Percentiles rank a stretch among this genome's conserved stretches.
Conservation (phyloP, 176 grass and related monocot genomes). For the Zea luxurians region DNA sequence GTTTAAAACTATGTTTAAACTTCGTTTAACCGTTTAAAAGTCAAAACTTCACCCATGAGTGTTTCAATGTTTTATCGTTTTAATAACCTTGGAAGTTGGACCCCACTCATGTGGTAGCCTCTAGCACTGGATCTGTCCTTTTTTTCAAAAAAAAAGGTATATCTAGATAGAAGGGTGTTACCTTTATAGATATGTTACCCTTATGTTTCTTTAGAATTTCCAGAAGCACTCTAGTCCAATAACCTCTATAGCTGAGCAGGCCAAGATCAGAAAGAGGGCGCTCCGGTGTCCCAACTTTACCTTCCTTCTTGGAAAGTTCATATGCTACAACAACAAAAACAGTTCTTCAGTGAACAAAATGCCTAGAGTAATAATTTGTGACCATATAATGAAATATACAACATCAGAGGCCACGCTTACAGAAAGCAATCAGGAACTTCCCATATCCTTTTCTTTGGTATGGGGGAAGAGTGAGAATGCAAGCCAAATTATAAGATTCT, state of each 20-base stretch:
- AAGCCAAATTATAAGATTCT: conserved; percentile 96
- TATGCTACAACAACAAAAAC: conserved; percentile 58
- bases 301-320: conserved; percentile 99
- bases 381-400: conserved; percentile 19
- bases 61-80: too few relatives aligned
- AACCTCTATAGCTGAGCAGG: conserved; percentile 82
- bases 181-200: conserved; percentile 99
- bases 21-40: too few relatives aligned
- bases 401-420: conserved; percentile 51
- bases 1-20: too few relatives aligned
- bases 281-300: conserved; percentile 96
- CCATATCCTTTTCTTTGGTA: conserved; percentile 99
- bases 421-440: conserved; percentile 97
- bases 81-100: too few relatives aligned
- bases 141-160: neutral
- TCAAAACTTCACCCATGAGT: too few relatives aligned
- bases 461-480: conserved; percentile 98
- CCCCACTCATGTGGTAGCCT: too few relatives aligned
- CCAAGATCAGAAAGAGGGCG: conserved; percentile 96
- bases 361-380: conserved; percentile 5
- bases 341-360: conserved; percentile 27
- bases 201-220: conserved; percentile 98
- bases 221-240: conserved; percentile 96
- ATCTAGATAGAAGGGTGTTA: conserved; percentile 29
- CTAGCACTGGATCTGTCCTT: too few relatives aligned